phyloP scores from a whole-genome alignment of 371 early-diverging fungal species.

The Rhizomucor pusillus region DNA sequence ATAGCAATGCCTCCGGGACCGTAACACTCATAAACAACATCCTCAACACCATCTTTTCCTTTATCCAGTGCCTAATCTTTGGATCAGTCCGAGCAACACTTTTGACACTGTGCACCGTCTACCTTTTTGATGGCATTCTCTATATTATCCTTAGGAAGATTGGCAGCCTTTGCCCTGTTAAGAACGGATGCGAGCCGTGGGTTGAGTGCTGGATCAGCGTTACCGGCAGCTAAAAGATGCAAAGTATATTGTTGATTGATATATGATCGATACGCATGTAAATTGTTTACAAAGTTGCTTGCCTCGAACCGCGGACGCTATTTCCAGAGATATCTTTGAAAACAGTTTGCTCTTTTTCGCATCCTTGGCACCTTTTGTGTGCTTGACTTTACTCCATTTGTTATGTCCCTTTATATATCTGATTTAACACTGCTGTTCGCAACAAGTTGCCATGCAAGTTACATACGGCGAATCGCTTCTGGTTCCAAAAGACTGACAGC shows the following conservation, averaged over 20 bases:
- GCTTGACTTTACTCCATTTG: slow-evolving; percentile 72
- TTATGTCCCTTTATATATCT: slow-evolving; percentile 49
- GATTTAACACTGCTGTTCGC: no score
- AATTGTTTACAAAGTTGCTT: slow-evolving; percentile 1
- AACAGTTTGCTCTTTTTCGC: slow-evolving; percentile 53
- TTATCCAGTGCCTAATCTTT: slow-evolving; percentile 21
- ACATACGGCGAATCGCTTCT: no score
- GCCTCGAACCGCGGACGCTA: slow-evolving; percentile 60
- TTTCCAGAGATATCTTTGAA: slow-evolving; percentile 58
- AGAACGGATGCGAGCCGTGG: slow-evolving; percentile 56
- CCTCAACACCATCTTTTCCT: slow-evolving; percentile 42
- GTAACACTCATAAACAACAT: slow-evolving; percentile 65
- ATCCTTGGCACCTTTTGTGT: slow-evolving; percentile 60
- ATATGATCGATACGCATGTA: neutral
- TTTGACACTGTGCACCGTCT: no score
- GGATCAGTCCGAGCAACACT: neutral
- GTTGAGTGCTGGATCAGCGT: slow-evolving; percentile 50
- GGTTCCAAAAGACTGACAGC: no score
- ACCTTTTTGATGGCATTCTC: slow-evolving; percentile 71
- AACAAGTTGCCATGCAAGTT: no score
- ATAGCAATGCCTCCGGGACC: slow-evolving; percentile 64
- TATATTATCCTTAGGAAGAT: slow-evolving; percentile 73
- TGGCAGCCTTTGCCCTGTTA: slow-evolving; percentile 56
- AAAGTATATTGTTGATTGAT: neutral
- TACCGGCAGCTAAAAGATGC: slow-evolving; percentile 37